Percentiles rank a stretch among this genome's conserved stretches.
Evolutionary conservation across 1,284 basidiomycete genomes (phyloP).

Genomic region (Cutaneotrichosporon sp.): DNA sequence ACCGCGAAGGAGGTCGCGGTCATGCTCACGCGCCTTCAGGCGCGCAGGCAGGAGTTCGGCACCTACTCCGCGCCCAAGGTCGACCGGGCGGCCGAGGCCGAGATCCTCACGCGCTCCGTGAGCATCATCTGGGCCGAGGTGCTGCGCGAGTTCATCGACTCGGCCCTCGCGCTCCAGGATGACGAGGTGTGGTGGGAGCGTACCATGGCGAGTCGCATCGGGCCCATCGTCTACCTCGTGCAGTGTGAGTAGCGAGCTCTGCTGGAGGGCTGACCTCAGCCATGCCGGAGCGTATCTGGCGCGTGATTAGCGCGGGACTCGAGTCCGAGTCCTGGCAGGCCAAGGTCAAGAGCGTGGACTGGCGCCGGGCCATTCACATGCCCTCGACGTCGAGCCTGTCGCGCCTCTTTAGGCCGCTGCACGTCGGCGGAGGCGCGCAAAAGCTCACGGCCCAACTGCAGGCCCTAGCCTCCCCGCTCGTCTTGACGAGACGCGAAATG

Average conservation of each 20-base stretch:
- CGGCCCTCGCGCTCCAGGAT: constrained; percentile 43
- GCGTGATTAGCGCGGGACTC: constrained; percentile 26
- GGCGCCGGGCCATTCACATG: constrained; percentile 9
- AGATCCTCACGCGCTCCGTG: constrained; percentile 48
- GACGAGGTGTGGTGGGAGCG: constrained; percentile 50
- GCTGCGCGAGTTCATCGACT: constrained; percentile 42
- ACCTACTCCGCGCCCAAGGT: constrained; percentile 19
- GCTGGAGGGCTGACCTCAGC: constrained; percentile 31
- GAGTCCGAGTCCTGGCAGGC: constrained; percentile 11
- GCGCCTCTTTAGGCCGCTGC: constrained; percentile 21
- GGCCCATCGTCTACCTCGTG: constrained; percentile 45
- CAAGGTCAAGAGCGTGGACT: constrained; percentile 26
- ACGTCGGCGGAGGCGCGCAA: constrained; percentile 2
- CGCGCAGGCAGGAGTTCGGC: constrained; percentile 4
- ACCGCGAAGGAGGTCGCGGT: constrained; percentile 28
- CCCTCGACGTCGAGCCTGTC: neutral
- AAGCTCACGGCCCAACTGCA: constrained; percentile 23
- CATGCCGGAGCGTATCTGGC: constrained; percentile 46
- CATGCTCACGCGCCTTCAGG: constrained; percentile 29
- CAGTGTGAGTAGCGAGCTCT: constrained; percentile 46
- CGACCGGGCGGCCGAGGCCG: constrained; percentile 41
- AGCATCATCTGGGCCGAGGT: constrained; percentile 51
- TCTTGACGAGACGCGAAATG: constrained; percentile 50
- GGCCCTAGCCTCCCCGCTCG: constrained; percentile 43
- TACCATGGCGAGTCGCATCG: constrained; percentile 30